phyloP scores from a whole-genome alignment of 2,329 filamentous ascomycete genomes.

The Cryphonectria japonica region DNA sequence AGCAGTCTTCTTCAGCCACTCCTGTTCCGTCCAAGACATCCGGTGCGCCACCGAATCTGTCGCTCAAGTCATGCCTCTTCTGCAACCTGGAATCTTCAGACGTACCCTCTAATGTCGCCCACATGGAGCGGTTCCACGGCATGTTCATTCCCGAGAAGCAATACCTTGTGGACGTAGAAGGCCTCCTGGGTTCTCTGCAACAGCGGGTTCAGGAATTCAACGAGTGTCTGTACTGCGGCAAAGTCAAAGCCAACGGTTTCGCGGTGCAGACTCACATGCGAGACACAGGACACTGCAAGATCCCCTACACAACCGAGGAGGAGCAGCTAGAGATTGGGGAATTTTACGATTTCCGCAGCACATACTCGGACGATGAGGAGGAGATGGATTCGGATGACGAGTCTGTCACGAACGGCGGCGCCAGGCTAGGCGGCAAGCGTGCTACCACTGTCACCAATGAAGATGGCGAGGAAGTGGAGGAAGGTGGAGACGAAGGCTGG shows the following conservation, averaged over 20 bases:
- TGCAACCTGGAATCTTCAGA: slow-evolving; percentile 85
- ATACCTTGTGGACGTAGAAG: slow-evolving; percentile 81
- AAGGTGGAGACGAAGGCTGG: slow-evolving; percentile 76
- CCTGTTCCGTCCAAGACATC: slow-evolving; percentile 34
- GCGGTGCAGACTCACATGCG: slow-evolving; percentile 96
- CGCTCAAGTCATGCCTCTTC: slow-evolving; percentile 75
- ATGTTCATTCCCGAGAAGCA: slow-evolving; percentile 93
- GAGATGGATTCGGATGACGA: slow-evolving; percentile 61
- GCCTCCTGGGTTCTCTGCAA: slow-evolving; percentile 77
- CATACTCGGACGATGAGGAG: slow-evolving; percentile 82
- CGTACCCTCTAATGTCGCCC: slow-evolving; percentile 74
- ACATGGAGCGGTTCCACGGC: slow-evolving; percentile 93
- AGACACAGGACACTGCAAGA: slow-evolving; percentile 95
- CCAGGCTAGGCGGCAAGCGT: slow-evolving; percentile 70
- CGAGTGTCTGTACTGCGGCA: slow-evolving; percentile 88
- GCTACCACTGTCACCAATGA: slow-evolving; percentile 54
- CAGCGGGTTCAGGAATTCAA: slow-evolving; percentile 78
- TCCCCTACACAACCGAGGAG: slow-evolving; percentile 84
- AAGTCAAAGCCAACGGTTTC: slow-evolving; percentile 74
- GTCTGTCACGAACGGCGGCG: slow-evolving; percentile 59
- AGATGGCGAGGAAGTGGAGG: slow-evolving; percentile 56
- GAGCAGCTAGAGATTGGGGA: slow-evolving; percentile 95
- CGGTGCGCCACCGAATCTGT: slow-evolving; percentile 39
- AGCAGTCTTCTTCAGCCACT: slow-evolving; percentile 36
- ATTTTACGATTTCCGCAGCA: slow-evolving; percentile 95